Evolutionary conservation across 805 yeast genomes (phyloP).

Genomic region (Cyberlindnera mycetangii): DNA sequence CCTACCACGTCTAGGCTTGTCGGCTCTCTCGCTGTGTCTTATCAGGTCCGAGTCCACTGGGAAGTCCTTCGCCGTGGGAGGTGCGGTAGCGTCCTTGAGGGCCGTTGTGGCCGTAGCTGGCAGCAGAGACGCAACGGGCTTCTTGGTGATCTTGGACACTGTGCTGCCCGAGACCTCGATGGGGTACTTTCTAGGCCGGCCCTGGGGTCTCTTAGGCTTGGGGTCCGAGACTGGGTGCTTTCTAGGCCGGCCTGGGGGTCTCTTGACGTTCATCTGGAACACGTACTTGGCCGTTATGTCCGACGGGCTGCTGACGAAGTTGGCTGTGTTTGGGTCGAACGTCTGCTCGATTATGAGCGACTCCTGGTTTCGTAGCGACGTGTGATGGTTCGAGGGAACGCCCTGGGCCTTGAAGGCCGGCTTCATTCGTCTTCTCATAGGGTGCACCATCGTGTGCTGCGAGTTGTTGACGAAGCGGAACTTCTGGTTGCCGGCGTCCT

Average conservation of each 20-base stretch:
- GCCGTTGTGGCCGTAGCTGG: neutral
- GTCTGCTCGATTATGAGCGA: constrained; percentile 25
- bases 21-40: neutral
- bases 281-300: constrained; percentile 17
- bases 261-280: constrained; percentile 31
- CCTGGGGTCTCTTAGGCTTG: constrained; percentile 33
- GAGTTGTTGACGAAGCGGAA: constrained; percentile 28
- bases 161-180: constrained; percentile 13
- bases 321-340: constrained; percentile 11
- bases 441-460: constrained; percentile 18
- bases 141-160: neutral
- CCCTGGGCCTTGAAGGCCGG: constrained; percentile 25
- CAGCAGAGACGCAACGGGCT: neutral
- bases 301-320: constrained; percentile 1
- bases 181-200: constrained; percentile 29
- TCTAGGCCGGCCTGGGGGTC: constrained; percentile 48
- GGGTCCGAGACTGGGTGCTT: constrained; percentile 46
- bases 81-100: neutral
- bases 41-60: constrained; percentile 12
- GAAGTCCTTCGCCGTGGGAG: neutral
- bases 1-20: constrained; percentile 17
- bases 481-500: neutral
- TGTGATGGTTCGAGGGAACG: constrained; percentile 2
- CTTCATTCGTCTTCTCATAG: constrained; percentile 20
- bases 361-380: constrained; percentile 9